Conservation (phyloP, 2,329 filamentous ascomycete genomes). For the Botrytis elliptica region DNA sequence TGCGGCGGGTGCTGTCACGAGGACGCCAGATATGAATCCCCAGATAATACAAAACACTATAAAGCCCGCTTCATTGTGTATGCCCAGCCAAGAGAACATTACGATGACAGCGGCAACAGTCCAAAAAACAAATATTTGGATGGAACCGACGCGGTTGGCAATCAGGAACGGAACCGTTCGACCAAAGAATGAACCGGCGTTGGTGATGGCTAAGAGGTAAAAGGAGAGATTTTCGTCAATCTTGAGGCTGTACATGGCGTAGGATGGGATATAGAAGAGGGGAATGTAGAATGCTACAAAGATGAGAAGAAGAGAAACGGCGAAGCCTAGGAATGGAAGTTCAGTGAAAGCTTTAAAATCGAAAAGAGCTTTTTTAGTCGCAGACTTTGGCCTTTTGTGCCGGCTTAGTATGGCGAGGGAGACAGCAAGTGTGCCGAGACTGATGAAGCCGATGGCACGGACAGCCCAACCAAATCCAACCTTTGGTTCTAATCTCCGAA, state of each 20-base stretch:
- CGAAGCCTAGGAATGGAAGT: conserved; percentile 38
- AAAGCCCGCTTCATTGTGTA: conserved; percentile 55
- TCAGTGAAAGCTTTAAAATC: conserved; percentile 39
- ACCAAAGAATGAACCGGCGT: conserved; percentile 50
- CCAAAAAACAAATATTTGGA: conserved; percentile 42
- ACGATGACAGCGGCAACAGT: conserved; percentile 27
- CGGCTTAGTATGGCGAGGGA: conserved; percentile 1
- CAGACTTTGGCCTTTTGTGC: background rate
- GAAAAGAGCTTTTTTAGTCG: background rate
- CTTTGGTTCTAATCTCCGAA: conserved; percentile 10
- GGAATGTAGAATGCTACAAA: conserved; percentile 51
- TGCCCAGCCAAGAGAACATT: conserved; percentile 46
- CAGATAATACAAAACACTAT: conserved; percentile 73
- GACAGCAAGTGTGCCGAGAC: conserved; percentile 37
- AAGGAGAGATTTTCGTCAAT: conserved; percentile 46
- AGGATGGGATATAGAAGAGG: conserved; percentile 45
- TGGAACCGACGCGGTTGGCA: conserved; percentile 47
- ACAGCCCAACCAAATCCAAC: conserved; percentile 56
- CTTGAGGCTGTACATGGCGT: conserved; percentile 45
- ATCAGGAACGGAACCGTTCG: conserved; percentile 51
- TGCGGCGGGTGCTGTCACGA: conserved; percentile 13
- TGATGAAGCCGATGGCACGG: conserved; percentile 52
- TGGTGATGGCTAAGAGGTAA: conserved; percentile 54
- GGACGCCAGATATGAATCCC: conserved; percentile 69
- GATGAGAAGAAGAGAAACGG: conserved; percentile 43